phyloP scores from a whole-genome alignment of 495 filamentous ascomycete species.

The Achaetomiella virescens region DNA sequence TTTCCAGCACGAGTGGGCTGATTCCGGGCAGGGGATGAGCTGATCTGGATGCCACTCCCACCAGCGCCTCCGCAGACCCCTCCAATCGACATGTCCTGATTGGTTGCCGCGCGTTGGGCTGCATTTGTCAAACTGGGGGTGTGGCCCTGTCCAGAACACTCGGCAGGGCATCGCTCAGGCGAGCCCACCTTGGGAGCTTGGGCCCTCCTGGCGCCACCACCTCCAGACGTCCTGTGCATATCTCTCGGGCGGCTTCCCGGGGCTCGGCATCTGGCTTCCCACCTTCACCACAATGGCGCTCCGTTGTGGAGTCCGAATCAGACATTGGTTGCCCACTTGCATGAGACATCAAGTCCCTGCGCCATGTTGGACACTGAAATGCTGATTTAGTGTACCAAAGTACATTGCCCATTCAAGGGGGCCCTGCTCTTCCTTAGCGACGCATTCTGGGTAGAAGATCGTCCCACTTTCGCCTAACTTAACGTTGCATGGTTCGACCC shows the following conservation, averaged over 20 bases:
- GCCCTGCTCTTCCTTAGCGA: too few species aligned
- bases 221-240: neutral
- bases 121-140: conserved; percentile 17
- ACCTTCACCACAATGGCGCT: too few species aligned
- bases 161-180: conserved; percentile 16
- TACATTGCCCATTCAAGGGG: too few species aligned
- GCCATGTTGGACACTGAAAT: too few species aligned
- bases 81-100: conserved; percentile 7
- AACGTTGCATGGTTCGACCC: too few species aligned
- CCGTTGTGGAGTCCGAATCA: too few species aligned
- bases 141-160: conserved; percentile 16
- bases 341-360: too few species aligned
- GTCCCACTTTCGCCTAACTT: too few species aligned
- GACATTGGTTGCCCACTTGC: too few species aligned
- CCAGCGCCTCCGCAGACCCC: conserved; percentile 5
- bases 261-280: neutral
- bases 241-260: too few species aligned
- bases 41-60: conserved; percentile 19
- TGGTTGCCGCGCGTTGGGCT: conserved; percentile 10
- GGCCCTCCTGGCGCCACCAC: conserved; percentile 19
- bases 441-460: too few species aligned
- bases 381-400: too few species aligned
- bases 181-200: conserved; percentile 13
- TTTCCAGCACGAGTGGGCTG: conserved; percentile 24
- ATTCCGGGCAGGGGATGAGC: conserved; percentile 27